Evolutionary conservation across 257 asterid genomes (phyloP).

Genomic region (Pogostemon cablin): DNA sequence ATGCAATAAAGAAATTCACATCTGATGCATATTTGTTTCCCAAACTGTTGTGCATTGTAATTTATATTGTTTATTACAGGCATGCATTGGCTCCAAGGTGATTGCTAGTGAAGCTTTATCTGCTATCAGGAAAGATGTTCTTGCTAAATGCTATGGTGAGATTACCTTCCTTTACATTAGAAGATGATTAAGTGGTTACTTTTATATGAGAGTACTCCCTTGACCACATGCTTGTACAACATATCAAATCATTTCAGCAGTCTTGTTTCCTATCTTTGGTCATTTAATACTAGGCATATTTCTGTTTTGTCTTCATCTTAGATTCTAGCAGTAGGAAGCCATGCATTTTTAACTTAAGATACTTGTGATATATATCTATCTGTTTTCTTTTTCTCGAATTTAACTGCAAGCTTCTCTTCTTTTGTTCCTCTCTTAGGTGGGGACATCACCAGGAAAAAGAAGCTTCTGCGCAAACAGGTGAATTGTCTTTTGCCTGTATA

Average conservation of each 20-base stretch:
- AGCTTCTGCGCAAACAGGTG: conserved; percentile 91
- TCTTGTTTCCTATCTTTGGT: not conserved
- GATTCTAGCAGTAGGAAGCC: not conserved
- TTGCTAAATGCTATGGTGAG: conserved; percentile 98
- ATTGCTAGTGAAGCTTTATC: conserved; percentile 97
- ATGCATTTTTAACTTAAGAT: conserved; percentile 2
- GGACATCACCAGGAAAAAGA: conserved; percentile 92
- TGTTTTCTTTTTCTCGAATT: too few species aligned
- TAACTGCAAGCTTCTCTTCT: conserved; percentile 10
- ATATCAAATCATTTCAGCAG: not conserved
- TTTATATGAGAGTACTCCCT: conserved; percentile 15
- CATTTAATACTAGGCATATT: conserved; percentile 7
- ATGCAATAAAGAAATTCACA: not conserved
- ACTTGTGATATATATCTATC: not conserved
- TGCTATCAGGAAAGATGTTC: conserved; percentile 97
- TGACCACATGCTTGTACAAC: not conserved
- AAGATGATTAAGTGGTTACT: conserved; percentile 11
- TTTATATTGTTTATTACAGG: conserved; percentile 51
- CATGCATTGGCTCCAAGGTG: conserved; percentile 94
- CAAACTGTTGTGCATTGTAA: not conserved
- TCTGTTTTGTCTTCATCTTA: conserved; percentile 9
- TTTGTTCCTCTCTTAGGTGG: conserved; percentile 63
- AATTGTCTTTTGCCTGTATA: conserved; percentile 3
- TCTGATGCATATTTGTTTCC: not conserved
- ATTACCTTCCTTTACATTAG: conserved; percentile 22